Evolutionary conservation across 371 early-diverging fungal species (phyloP).

Genomic region (Quaeritorhiza haematococci): DNA sequence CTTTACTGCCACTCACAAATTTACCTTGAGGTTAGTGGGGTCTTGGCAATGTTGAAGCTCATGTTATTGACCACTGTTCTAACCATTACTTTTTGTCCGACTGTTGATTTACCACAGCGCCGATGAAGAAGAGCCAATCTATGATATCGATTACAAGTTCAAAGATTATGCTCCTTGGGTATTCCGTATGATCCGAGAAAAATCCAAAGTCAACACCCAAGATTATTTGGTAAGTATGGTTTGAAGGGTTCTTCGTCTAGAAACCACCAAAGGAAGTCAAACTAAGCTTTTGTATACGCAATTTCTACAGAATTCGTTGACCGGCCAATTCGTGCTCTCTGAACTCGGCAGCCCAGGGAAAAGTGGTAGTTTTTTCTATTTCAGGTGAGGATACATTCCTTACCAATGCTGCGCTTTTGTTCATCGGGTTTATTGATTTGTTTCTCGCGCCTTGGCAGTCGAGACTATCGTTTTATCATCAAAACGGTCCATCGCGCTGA

Average conservation of each 20-base stretch:
- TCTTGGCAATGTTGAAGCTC: too few species aligned
- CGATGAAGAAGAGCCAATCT: too few species aligned
- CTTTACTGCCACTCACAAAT: constrained; percentile 82
- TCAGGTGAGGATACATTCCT: constrained; percentile 48
- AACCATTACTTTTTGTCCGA: too few species aligned
- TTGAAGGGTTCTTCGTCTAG: too few species aligned
- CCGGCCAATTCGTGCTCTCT: constrained; percentile 91
- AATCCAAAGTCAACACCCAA: constrained; percentile 85
- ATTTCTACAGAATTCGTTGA: constrained; percentile 69
- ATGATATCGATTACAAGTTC: constrained; percentile 95
- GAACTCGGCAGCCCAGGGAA: constrained; percentile 93
- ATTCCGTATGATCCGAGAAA: constrained; percentile 82
- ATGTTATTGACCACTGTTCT: too few species aligned
- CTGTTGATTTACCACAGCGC: constrained; percentile 44
- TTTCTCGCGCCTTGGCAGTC: too few species aligned
- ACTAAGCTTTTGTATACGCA: too few species aligned
- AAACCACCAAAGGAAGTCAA: too few species aligned
- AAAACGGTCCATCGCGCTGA: constrained; percentile 93
- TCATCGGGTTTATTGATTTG: not conserved
- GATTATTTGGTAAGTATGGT: constrained; percentile 82
- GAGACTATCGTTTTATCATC: constrained; percentile 96
- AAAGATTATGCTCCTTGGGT: constrained; percentile 98
- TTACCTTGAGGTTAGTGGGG: too few species aligned
- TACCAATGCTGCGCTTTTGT: not conserved
- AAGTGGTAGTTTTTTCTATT: constrained; percentile 94